Base-by-base conservation (phyloP, 139 green algal genomes). In the Chara braunii region DNA sequence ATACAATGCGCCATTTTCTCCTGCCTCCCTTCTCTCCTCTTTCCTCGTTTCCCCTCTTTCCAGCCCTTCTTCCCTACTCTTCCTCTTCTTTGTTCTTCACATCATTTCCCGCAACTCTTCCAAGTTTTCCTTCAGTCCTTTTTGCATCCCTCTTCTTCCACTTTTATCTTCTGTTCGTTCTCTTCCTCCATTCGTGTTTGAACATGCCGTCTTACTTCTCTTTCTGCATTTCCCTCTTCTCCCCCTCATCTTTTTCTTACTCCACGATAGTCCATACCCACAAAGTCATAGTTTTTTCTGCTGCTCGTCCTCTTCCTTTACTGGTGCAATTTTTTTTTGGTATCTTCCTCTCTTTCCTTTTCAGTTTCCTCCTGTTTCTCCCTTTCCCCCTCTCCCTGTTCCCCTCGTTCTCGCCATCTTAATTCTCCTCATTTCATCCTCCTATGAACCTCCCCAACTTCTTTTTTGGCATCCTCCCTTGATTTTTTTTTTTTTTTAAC, bases 351-450 rank as follows among this genome's bases (percentile, higher is more conserved):
- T 65, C 37, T 65, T 7, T 36, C 3, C 24, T 7, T 11, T 4
- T 59, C 32, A 1, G 5, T 65, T 8, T 0, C 37, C 28, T 1
- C 26, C 2, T 36, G n/a, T 64, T n/a, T 35, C 37, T 6, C 53
- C 8, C 36, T 51, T 35, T 62, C 53, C 53, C 53, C 36, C 53
- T 43, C 53, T 62, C 8, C 7, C 53, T 62, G 33, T 62, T 35
- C 6, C 53, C 24, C 53, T 6, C 5, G 23, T 8, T 59, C 5
- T 6, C 8, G 5, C 53, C 53, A 32, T 62, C 53, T 62, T 35
- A 29, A 6, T 35, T 59, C 24, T 43, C 53, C 5, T 35, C 9
- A 28, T 7, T 7, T 31, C 35, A 28, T 7, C 8, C 45, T 55
- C 45, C 35, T 31, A 8, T 7, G n/a, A n/a, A 28, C 35, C 45